phyloP scores from a whole-genome alignment of 805 yeast species.

The Saccharomyces cerevisiae region DNA sequence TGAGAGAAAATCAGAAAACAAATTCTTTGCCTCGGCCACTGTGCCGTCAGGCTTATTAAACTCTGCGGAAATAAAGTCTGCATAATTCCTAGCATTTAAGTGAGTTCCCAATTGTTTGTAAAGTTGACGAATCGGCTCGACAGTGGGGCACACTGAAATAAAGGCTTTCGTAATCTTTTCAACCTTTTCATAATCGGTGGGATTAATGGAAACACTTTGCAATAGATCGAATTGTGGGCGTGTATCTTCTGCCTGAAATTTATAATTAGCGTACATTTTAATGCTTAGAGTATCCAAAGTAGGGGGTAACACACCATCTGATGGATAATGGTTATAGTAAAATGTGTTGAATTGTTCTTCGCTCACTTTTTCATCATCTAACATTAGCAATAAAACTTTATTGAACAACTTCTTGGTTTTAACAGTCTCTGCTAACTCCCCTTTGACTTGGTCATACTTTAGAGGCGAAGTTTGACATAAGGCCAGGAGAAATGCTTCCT shows the following conservation, averaged over 20 bases:
- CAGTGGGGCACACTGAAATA: conserved; percentile 15
- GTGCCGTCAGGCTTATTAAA: conserved; percentile 18
- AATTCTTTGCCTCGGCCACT: conserved; percentile 15
- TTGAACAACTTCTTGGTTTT: conserved; percentile 18
- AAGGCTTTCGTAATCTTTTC: conserved; percentile 16
- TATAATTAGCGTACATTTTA: conserved; percentile 19
- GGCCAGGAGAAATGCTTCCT: conserved; percentile 17
- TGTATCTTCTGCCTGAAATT: conserved; percentile 5
- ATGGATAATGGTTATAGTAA: conserved; percentile 10
- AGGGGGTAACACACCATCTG: conserved; percentile 10
- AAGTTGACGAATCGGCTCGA: conserved; percentile 14
- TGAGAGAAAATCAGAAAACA: conserved; percentile 18
- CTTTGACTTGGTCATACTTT: conserved; percentile 7
- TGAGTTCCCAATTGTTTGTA: conserved; percentile 17
- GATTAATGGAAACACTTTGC: conserved; percentile 14
- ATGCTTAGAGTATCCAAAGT: conserved; percentile 15
- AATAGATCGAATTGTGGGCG: conserved; percentile 15
- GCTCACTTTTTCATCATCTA: conserved; percentile 6
- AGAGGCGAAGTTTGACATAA: conserved; percentile 7
- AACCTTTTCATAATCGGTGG: conserved; percentile 8
- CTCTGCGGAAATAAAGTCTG: conserved; percentile 20
- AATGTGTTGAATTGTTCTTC: conserved; percentile 11
- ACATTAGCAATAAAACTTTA: conserved; percentile 15
- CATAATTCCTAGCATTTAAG: conserved; percentile 15
- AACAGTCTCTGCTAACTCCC: conserved; percentile 12